Conservation (phyloP, 306 rosid genomes). For the Medicago lupulina region DNA sequence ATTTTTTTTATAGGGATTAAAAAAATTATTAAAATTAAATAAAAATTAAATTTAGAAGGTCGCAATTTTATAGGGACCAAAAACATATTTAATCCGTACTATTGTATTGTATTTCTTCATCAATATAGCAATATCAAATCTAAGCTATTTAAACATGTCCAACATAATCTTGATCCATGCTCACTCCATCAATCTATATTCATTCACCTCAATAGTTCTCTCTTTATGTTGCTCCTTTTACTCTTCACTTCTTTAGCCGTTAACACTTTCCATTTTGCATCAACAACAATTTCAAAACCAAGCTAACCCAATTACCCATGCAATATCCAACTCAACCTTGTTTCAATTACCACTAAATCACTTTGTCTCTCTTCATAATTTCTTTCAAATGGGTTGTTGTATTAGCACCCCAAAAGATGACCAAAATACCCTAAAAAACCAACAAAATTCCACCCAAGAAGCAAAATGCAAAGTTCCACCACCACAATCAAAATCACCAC, state of each 20-base stretch:
- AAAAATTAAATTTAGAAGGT: too few species aligned
- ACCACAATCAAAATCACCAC: conserved; percentile 30
- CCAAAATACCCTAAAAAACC: conserved; percentile 39
- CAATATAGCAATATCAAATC: conserved; percentile 16
- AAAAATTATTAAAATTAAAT: too few species aligned
- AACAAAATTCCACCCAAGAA: conserved; percentile 37
- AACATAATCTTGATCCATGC: conserved; percentile 29
- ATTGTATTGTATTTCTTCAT: neutral
- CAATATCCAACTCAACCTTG: conserved; percentile 34
- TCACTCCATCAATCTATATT: neutral
- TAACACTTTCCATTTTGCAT: conserved; percentile 15
- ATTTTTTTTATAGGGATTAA: too few species aligned
- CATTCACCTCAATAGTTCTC: too few species aligned
- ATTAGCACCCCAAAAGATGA: conserved; percentile 47
- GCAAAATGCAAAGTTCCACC: conserved; percentile 32
- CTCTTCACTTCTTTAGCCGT: conserved; percentile 44
- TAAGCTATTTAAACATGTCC: conserved; percentile 39
- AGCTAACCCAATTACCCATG: conserved; percentile 22
- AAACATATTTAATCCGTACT: too few species aligned
- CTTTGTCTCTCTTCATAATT: conserved; percentile 24
- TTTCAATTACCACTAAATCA: conserved; percentile 19
- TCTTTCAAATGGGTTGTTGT: conserved; percentile 85
- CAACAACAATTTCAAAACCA: conserved; percentile 32
- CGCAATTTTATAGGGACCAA: too few species aligned
- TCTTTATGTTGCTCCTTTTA: neutral